A percentile compares a stretch with the other conserved stretches of the same genome.
phyloP scores from a whole-genome alignment of 805 yeast species.

The Myxozyma neglecta region DNA sequence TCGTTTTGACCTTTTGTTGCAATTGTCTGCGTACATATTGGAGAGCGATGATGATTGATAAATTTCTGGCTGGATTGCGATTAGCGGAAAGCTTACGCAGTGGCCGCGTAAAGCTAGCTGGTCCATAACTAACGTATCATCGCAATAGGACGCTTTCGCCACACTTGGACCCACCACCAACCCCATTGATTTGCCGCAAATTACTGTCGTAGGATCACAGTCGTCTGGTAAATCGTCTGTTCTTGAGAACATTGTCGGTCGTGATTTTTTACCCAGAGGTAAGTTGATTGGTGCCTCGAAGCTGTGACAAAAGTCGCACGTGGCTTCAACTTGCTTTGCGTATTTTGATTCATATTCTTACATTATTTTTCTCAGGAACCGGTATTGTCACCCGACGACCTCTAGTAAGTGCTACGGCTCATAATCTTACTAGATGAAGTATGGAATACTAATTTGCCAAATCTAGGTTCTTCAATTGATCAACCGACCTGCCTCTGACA shows the following conservation, averaged over 20 bases:
- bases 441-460: neutral
- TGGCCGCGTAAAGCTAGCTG: neutral
- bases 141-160: conserved; percentile 85
- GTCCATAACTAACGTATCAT: neutral
- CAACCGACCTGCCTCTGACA: conserved; percentile 52
- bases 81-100: neutral
- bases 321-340: neutral
- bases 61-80: neutral
- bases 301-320: neutral
- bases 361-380: conserved; percentile 44
- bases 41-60: neutral
- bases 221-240: conserved; percentile 88
- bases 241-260: conserved; percentile 84
- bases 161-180: conserved; percentile 91
- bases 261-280: conserved; percentile 91
- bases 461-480: conserved; percentile 59
- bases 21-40: neutral
- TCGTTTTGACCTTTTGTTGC: neutral
- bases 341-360: neutral
- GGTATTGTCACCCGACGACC: conserved; percentile 93
- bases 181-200: conserved; percentile 91
- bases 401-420: conserved; percentile 43
- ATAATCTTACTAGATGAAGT: neutral
- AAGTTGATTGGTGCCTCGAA: neutral
- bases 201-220: conserved; percentile 93